These are phyloP conservation scores for Penicillium angulare DNA, from an alignment of 495 filamentous ascomycete species.

Conservation along the genomic window DNA sequence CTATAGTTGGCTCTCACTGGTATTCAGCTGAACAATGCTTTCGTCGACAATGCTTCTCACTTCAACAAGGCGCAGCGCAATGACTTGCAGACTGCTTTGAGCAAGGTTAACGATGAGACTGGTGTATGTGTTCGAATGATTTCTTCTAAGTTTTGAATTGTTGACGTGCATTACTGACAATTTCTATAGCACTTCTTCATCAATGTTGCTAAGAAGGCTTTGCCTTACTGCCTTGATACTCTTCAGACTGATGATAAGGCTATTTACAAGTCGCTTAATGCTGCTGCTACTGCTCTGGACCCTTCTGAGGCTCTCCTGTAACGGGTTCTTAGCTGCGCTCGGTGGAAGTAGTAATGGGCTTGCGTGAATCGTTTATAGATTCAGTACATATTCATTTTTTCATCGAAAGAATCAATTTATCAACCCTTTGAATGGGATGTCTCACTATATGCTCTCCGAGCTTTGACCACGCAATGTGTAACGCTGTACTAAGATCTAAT, in stretches of 20 bases:
- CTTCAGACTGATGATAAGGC: constrained; percentile 4
- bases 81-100: constrained; percentile 2
- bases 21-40: constrained; percentile 7
- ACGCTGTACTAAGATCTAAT: too few species aligned
- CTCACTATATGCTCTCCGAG: too few species aligned
- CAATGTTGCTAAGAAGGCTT: constrained; percentile 2
- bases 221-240: constrained; percentile 5
- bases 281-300: not conserved
- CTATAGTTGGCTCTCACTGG: constrained; percentile 4
- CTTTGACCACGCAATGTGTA: too few species aligned
- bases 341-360: too few species aligned
- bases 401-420: too few species aligned
- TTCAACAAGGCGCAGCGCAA: constrained; percentile 10
- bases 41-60: constrained; percentile 1
- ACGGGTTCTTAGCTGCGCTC: not conserved
- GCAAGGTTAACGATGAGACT: constrained; percentile 10
- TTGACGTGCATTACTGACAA: not conserved
- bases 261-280: constrained; percentile 7
- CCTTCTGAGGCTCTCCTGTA: not conserved
- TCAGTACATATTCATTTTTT: too few species aligned
- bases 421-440: too few species aligned
- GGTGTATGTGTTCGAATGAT: too few species aligned
- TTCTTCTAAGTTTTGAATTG: not conserved
- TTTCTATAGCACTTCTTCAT: constrained; percentile 2
- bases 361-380: too few species aligned